These are phyloP conservation scores for Boeremia lycopersici DNA, from an alignment of 2,329 filamentous ascomycete species.

Conservation along the genomic window DNA sequence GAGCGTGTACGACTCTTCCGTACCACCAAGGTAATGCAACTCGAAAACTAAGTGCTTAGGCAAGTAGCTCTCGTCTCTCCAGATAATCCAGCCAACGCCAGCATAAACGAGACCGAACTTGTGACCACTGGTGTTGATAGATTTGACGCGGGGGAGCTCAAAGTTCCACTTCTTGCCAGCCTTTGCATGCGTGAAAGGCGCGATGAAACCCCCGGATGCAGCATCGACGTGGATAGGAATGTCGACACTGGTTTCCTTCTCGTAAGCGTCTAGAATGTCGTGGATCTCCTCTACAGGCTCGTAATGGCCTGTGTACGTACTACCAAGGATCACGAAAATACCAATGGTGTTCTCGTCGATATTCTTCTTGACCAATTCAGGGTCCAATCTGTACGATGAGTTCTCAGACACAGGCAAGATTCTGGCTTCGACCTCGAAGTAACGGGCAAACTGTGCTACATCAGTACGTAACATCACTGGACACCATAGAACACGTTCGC, in stretches of 20 bases:
- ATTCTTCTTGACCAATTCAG: conserved; percentile 67
- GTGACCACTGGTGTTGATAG: conserved; percentile 70
- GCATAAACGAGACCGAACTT: conserved; percentile 70
- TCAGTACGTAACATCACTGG: neutral
- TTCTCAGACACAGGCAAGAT: conserved; percentile 68
- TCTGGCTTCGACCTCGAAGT: conserved; percentile 74
- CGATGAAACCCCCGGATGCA: conserved; percentile 66
- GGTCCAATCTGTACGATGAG: conserved; percentile 67
- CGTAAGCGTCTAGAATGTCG: conserved; percentile 66
- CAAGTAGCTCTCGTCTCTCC: conserved; percentile 65
- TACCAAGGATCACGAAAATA: conserved; percentile 74
- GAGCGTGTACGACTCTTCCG: conserved; percentile 71
- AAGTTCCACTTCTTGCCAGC: conserved; percentile 68
- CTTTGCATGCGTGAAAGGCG: conserved; percentile 64
- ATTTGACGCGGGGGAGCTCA: conserved; percentile 65
- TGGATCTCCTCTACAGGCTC: conserved; percentile 73
- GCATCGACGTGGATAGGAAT: conserved; percentile 72
- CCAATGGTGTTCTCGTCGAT: conserved; percentile 79
- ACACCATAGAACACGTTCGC: neutral
- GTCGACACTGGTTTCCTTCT: conserved; percentile 65
- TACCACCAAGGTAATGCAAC: conserved; percentile 73
- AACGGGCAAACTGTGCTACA: conserved; percentile 62
- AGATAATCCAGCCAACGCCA: conserved; percentile 67
- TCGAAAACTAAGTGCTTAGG: conserved; percentile 74
- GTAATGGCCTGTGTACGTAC: conserved; percentile 76